Evolutionary conservation across 2,329 filamentous ascomycete species (phyloP), one percentile per base, ranked within the genome.

Genomic region (Penicillium paneum): DNA sequence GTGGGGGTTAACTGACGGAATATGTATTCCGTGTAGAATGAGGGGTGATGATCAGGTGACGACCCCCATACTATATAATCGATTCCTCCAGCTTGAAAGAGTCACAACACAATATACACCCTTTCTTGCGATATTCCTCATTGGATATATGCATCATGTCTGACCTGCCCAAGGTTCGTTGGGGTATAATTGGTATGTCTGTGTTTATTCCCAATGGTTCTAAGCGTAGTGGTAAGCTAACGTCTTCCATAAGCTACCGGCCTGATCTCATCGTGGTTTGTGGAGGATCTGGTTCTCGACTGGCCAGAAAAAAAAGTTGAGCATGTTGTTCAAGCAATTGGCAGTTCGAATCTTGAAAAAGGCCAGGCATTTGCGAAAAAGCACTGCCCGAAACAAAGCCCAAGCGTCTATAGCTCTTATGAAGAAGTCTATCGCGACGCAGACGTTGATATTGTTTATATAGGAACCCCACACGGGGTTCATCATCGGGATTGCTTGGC

Each of bases 401-500:
- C 38, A 10, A 24, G 12, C 13, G 29, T 49, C 12, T 61, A 61
- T 29, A 42, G 39, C 11, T 45, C 43, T 10, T 54, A 60, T 32
- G 29, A 47, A 6, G 49, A 50, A 15, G 41, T 60, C 10, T 60
- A 58, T 19, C 17, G 52, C 3, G 63, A 68, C 41, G 24, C 56
- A 1, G 51, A 63, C 3, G 76, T 83, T 46, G 75, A 81, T 36
- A 76, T 74, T 17, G 76, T 83, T 41, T 83, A 82, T 64, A 78
- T 83, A 48, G 76, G 79, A 10, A 71, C 82, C 7, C 69, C 70
- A 1, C 73, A 75, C 49, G 64, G 57, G 1, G 60, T 67, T 24
- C 73, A 76, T 36, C 68, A 65, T n/a, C 75, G 79, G 54, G 82
- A 79, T 76, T 73, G 80, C 21, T 59, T 78, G 35, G 62, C 67